phyloP scores from a whole-genome alignment of 2,329 filamentous ascomycete species.

The Pseudogymnoascus sp. region DNA sequence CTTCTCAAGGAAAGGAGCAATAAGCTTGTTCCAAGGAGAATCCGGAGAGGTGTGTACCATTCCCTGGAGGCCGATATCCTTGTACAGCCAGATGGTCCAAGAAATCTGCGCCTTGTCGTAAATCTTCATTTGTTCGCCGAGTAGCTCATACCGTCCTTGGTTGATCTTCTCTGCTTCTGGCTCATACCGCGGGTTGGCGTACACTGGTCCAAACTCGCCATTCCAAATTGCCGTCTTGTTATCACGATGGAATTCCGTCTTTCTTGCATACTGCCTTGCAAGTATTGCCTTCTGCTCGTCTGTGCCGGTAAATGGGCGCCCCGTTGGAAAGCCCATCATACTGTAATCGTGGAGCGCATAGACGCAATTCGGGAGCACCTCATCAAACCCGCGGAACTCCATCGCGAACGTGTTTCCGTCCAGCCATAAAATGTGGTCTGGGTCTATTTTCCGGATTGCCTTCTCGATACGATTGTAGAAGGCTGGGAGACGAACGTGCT shows the following conservation, averaged over 20 bases:
- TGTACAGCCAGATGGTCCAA: conserved; percentile 54
- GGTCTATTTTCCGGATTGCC: conserved; percentile 39
- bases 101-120: conserved; percentile 42
- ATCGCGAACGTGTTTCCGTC: conserved; percentile 40
- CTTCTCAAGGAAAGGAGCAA: conserved; percentile 46
- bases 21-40: conserved; percentile 42
- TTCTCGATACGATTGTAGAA: conserved; percentile 42
- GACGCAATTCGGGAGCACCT: conserved; percentile 37
- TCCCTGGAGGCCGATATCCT: conserved; percentile 48
- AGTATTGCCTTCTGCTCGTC: conserved; percentile 34
- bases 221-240: conserved; percentile 42
- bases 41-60: conserved; percentile 43
- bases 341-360: conserved; percentile 40
- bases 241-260: conserved; percentile 40
- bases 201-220: conserved; percentile 44
- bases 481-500: conserved; percentile 37
- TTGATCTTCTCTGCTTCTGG: conserved; percentile 34
- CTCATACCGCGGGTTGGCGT: conserved; percentile 22
- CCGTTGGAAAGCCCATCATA: conserved; percentile 38
- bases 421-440: conserved; percentile 39
- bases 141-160: conserved; percentile 35
- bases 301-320: conserved; percentile 35
- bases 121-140: conserved; percentile 40
- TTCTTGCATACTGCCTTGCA: conserved; percentile 38
- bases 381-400: conserved; percentile 39